Base-by-base conservation (phyloP, 2,329 filamentous ascomycete genomes). In the Hyphodiscus sp. region DNA sequence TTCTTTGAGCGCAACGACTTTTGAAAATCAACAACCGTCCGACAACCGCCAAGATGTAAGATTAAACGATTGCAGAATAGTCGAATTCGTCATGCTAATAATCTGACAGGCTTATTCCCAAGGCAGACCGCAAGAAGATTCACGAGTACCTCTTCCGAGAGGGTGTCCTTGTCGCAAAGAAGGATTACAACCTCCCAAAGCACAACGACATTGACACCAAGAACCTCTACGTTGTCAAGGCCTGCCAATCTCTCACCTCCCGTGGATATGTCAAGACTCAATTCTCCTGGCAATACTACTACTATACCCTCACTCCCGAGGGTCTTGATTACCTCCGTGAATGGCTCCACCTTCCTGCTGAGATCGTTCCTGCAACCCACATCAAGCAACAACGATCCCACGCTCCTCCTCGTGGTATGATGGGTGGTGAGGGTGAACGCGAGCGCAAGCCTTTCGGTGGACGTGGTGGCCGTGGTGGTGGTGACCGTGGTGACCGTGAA, bases 211-310 rank as follows among this genome's bases (percentile, higher is more conserved):
- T 97, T 76, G 94, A 96, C 82, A 95, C 91, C 77, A 96, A 96
- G 87, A 99, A 99, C 86, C 89, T 99, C 71, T 97, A 78, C 76
- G 92, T 97, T 76, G 89, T 99, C 85, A 99, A 99, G 86, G 94
- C 94, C 71, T 87, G 85, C 80, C 94, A 99, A 83, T 99, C 94
- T 64, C 86, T 99, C 73, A 95, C 86, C 81, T 96, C 91, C 68
- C 92, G 94, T 75, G 92, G 92, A 74, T 97, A 89, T 78, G 85
- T 99, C 80, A 99, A 99, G 89, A 99, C 94, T 70, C 94, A 95
- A 79, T 99, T 99, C 88, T 96, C 91, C 67, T 96, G 91, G 91
- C 91, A 96, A 80, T 96, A 91, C 85, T 96, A 97, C 87, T 99
- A 99, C 89, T 99, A 99, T 87, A 96, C 94, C 78, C 87, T 99